A percentile compares a stretch with the other conserved stretches of the same genome.
These are phyloP conservation scores for Apophysomyces elegans DNA, from an alignment of 371 early-diverging fungal species.

Conservation along the genomic window DNA sequence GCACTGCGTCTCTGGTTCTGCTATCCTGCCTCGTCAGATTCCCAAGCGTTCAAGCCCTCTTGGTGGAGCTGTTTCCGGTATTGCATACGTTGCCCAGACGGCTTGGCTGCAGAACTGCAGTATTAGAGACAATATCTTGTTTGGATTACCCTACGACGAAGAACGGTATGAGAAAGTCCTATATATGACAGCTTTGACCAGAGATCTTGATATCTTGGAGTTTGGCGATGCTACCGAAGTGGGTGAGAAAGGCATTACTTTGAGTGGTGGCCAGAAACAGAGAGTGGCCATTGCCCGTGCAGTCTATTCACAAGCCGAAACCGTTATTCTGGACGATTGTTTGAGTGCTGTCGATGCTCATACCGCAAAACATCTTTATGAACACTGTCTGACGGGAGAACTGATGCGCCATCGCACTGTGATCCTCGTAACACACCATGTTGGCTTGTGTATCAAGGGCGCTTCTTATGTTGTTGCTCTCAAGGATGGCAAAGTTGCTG, in stretches of 20 bases:
- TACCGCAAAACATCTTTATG: slow-evolving; percentile 77
- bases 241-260: slow-evolving; percentile 83
- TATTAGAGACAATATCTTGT: slow-evolving; percentile 78
- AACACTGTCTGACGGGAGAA: slow-evolving; percentile 65
- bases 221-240: slow-evolving; percentile 85
- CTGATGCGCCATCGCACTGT: slow-evolving; percentile 75
- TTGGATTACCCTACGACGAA: slow-evolving; percentile 70
- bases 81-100: slow-evolving; percentile 78
- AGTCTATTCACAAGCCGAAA: slow-evolving; percentile 67
- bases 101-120: slow-evolving; percentile 83
- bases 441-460: slow-evolving; percentile 68
- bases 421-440: slow-evolving; percentile 85
- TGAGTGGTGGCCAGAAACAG: slow-evolving; percentile 86
- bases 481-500: slow-evolving; percentile 62
- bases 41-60: slow-evolving; percentile 9
- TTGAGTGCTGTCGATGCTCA: slow-evolving; percentile 82
- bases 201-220: slow-evolving; percentile 79
- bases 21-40: slow-evolving; percentile 46
- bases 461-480: slow-evolving; percentile 71
- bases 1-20: slow-evolving; percentile 38
- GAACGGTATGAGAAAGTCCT: slow-evolving; percentile 65
- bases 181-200: slow-evolving; percentile 67
- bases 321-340: slow-evolving; percentile 74
- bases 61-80: slow-evolving; percentile 48
- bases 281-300: slow-evolving; percentile 70